Percentiles rank a stretch among this genome's conserved stretches.
Conservation (phyloP, 805 yeast species). For the Suhomyces vadensis region DNA sequence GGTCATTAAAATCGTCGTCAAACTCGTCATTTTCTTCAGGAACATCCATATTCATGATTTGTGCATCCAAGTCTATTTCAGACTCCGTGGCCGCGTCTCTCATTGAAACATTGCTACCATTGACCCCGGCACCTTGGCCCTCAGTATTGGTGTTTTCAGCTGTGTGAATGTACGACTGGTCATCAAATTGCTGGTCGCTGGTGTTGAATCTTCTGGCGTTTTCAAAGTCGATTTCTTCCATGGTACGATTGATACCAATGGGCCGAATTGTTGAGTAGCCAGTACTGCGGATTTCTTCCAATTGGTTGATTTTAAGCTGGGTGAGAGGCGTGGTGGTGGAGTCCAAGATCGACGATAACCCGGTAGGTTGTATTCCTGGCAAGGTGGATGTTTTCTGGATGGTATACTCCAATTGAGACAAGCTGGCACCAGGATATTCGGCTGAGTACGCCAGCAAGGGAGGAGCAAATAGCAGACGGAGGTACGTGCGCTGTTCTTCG, state of each 20-base stretch:
- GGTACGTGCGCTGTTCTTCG: conserved; percentile 20
- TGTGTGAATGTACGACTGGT: conserved; percentile 21
- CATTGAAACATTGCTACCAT: conserved; percentile 10
- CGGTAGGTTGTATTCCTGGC: conserved; percentile 7
- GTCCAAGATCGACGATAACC: neutral
- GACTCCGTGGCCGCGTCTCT: conserved; percentile 7
- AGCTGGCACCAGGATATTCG: conserved; percentile 31
- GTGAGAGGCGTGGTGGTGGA: conserved; percentile 18
- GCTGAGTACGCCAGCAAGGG: conserved; percentile 58
- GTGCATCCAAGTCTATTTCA: conserved; percentile 47
- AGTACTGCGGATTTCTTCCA: conserved; percentile 29
- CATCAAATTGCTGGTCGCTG: conserved; percentile 16
- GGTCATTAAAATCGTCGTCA: conserved; percentile 13
- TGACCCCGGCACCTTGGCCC: conserved; percentile 14
- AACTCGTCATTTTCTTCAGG: conserved; percentile 19
- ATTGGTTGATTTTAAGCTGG: conserved; percentile 21
- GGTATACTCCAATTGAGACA: conserved; percentile 21
- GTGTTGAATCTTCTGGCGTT: conserved; percentile 14
- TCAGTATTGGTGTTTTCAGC: conserved; percentile 22
- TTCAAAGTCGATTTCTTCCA: conserved; percentile 39
- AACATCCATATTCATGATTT: conserved; percentile 45
- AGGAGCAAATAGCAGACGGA: conserved; percentile 43
- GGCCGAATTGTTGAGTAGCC: conserved; percentile 41
- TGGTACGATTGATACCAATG: conserved; percentile 39
- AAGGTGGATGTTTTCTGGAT: conserved; percentile 16